These are phyloP conservation scores for Talaromyces islandicus DNA, from an alignment of 2,329 filamentous ascomycete species.

Conservation along the genomic window DNA sequence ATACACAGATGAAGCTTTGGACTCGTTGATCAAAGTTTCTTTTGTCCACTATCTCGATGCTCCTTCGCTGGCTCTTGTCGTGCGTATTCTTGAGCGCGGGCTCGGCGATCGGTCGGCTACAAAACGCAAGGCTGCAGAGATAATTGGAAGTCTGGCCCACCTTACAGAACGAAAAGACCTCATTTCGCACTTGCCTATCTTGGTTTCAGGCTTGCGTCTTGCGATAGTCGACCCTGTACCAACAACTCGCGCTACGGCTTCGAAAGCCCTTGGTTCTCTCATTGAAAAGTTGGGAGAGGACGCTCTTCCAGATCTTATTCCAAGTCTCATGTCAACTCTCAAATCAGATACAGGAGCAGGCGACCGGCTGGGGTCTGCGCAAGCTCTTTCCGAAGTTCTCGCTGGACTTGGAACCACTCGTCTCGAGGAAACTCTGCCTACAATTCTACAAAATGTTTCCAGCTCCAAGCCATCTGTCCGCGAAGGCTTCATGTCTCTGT, in stretches of 20 bases:
- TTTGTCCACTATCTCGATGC: conserved; percentile 98
- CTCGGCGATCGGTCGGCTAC: conserved; percentile 86
- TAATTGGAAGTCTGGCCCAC: conserved; percentile 95
- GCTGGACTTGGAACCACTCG: conserved; percentile 88
- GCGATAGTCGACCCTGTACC: conserved; percentile 94
- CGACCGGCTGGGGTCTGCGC: conserved; percentile 90
- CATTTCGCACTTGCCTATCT: conserved; percentile 79
- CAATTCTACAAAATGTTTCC: conserved; percentile 91
- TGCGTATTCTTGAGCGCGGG: conserved; percentile 90
- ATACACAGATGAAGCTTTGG: conserved; percentile 90
- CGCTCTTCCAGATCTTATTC: conserved; percentile 91
- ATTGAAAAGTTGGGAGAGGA: conserved; percentile 98
- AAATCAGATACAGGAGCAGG: conserved; percentile 96
- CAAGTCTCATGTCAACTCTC: conserved; percentile 93
- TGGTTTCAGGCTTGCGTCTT: conserved; percentile 81
- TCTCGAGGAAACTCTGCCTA: conserved; percentile 91
- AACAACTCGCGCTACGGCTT: conserved; percentile 90
- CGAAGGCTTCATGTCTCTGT: conserved; percentile 98
- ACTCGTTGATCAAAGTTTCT: conserved; percentile 93
- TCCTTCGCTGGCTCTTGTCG: conserved; percentile 88
- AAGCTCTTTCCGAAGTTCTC: conserved; percentile 92
- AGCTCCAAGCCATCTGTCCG: conserved; percentile 85
- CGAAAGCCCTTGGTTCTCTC: conserved; percentile 90
- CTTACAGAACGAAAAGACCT: conserved; percentile 95
- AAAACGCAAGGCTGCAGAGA: conserved; percentile 92